Evolutionary conservation across 2,329 filamentous ascomycete species (phyloP).

Genomic region (Talaromyces sp.): DNA sequence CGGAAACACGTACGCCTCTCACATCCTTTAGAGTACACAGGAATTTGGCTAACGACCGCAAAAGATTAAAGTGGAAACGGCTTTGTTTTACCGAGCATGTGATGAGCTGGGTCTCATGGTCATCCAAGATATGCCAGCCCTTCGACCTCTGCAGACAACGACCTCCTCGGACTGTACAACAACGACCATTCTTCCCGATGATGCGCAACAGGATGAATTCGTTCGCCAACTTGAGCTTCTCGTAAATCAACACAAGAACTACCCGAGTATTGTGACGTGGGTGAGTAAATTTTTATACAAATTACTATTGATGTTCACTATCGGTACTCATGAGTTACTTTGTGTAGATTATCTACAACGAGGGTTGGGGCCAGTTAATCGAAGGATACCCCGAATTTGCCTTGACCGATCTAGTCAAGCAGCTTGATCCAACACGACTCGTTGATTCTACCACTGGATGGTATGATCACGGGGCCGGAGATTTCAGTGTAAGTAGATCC

Average conservation of each 20-base stretch:
- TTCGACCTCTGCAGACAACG: constrained; percentile 38
- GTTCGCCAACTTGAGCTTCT: constrained; percentile 57
- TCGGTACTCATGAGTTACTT: neutral
- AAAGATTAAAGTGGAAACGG: constrained; percentile 61
- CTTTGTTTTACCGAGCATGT: constrained; percentile 62
- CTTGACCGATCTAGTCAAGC: constrained; percentile 50
- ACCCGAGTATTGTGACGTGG: constrained; percentile 61
- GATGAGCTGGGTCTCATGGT: constrained; percentile 61
- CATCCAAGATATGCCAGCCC: constrained; percentile 66
- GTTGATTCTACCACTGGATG: constrained; percentile 61
- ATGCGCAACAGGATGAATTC: constrained; percentile 57
- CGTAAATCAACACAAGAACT: constrained; percentile 58
- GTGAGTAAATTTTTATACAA: constrained; percentile 26
- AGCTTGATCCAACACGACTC: constrained; percentile 58
- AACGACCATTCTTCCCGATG: constrained; percentile 27
- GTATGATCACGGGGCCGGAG: constrained; percentile 62
- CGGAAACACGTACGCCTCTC: constrained; percentile 47
- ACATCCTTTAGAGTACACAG: neutral
- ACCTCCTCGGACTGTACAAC: constrained; percentile 13
- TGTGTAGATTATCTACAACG: constrained; percentile 59
- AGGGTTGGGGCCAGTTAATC: constrained; percentile 61
- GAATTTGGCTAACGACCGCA: neutral
- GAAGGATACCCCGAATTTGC: constrained; percentile 49
- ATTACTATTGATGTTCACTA: neutral
- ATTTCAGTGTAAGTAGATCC: constrained; percentile 43